phyloP scores from a whole-genome alignment of 768 basidiomycete genomes.

The Leccinum aurantiacum region DNA sequence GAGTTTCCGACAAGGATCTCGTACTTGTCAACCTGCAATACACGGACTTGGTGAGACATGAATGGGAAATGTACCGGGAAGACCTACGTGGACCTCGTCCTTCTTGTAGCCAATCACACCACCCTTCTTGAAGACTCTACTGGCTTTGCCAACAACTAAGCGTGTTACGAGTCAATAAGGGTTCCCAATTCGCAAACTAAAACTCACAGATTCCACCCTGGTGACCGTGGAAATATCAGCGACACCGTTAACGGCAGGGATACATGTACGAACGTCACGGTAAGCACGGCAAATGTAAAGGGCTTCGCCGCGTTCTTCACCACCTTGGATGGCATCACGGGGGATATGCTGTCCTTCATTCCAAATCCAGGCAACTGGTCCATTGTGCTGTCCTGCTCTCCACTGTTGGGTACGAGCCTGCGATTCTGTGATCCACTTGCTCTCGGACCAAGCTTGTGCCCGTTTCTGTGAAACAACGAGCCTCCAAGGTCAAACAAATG shows the following conservation, averaged over 20 bases:
- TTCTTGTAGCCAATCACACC: constrained; percentile 61
- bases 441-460: constrained; percentile 47
- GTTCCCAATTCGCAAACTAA: neutral
- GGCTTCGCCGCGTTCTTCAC: constrained; percentile 48
- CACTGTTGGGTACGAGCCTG: constrained; percentile 51
- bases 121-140: constrained; percentile 55
- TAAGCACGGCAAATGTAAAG: constrained; percentile 63
- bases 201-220: constrained; percentile 56
- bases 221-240: constrained; percentile 11
- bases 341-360: constrained; percentile 62
- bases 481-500: neutral
- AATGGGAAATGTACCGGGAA: neutral
- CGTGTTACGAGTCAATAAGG: constrained; percentile 4
- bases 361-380: constrained; percentile 62
- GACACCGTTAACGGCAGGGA: neutral
- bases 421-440: constrained; percentile 59
- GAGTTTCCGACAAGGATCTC: constrained; percentile 72
- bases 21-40: constrained; percentile 53
- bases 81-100: constrained; percentile 56
- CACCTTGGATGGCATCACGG: constrained; percentile 53
- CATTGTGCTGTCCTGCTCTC: constrained; percentile 41
- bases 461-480: constrained; percentile 40
- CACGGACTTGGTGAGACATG: neutral
- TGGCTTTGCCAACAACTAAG: constrained; percentile 68
- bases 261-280: constrained; percentile 45